phyloP scores from a whole-genome alignment of 2,329 filamentous ascomycete species.

The Moelleriella libera region DNA sequence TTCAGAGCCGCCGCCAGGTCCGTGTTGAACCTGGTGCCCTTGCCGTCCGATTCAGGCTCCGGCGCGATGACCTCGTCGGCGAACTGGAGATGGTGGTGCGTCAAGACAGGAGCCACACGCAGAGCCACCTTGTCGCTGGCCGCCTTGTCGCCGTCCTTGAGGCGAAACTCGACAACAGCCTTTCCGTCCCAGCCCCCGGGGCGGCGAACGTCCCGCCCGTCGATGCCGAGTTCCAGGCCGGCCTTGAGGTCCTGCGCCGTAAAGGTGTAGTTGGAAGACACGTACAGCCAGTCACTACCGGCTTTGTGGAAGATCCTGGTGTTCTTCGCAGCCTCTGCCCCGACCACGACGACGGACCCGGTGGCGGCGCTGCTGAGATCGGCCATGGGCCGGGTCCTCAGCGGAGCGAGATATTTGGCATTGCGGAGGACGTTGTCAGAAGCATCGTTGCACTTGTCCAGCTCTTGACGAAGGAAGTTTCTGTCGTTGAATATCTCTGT shows the following conservation, averaged over 20 bases:
- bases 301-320: constrained; percentile 15
- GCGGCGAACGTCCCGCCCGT: constrained; percentile 15
- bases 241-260: constrained; percentile 10
- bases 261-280: constrained; percentile 14
- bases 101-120: constrained; percentile 21
- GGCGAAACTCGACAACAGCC: constrained; percentile 13
- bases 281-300: constrained; percentile 11
- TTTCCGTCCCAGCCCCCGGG: constrained; percentile 13
- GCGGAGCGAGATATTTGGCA: constrained; percentile 15
- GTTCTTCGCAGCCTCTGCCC: constrained; percentile 2
- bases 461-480: constrained; percentile 9
- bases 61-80: constrained; percentile 13
- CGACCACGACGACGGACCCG: constrained; percentile 7
- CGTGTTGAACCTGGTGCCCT: not conserved
- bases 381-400: constrained; percentile 14
- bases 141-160: constrained; percentile 8
- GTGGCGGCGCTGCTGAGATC: constrained; percentile 6
- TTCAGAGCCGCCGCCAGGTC: not conserved
- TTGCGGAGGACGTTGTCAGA: constrained; percentile 16
- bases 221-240: constrained; percentile 20
- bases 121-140: constrained; percentile 15
- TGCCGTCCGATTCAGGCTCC: not conserved
- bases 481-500: not conserved
- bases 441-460: constrained; percentile 20
- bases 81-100: constrained; percentile 21